Base-by-base conservation (phyloP, 176 grass and related monocot genomes). In the Phyllostachys edulis region DNA sequence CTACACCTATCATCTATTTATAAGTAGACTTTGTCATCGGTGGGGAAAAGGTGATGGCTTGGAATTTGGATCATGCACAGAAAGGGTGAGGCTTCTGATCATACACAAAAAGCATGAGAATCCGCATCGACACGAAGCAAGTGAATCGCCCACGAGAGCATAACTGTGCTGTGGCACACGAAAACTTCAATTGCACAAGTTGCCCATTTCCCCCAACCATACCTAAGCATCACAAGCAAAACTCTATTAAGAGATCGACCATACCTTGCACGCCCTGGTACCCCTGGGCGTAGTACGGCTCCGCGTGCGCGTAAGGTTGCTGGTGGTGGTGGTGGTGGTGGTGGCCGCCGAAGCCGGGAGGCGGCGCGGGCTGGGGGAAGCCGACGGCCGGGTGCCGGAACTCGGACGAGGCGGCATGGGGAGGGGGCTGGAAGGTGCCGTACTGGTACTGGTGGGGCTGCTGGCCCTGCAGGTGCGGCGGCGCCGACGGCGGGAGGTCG, bases 241-340 rank as follows among this genome's bases (percentile, higher is more conserved):
- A 27, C 10, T 15, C 11, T 40, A 14, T 5, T 41, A 1, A 5
- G 66, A 39, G 9, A 32, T 3, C 42, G 15, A 50, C 21, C 8
- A 59, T 84, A 87, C 89, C 92, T 82, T 77, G 87, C 59, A 70
- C 73, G 13, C 81, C 27, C 44, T 94, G 92, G 78, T 94, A 89
- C 3, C 84, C 89, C 75, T 91, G 89, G 0, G 77, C 65, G 80
- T 91, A 82, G 84, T 91, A 87, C 15, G 85, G 77, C 47, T 88
- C 79, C 17, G 78, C 86, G 36, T 77, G 39, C 20, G 89, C 84
- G 82, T 91, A 91, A n/a, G 87, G 84, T 26, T 78, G 88, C 62
- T 81, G 71, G 7, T 29, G 29, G 1, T 67, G 74, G 9, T 68
- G 67, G 24, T 73, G 7, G 12, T 63, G 29, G 27, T 32, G 40